Evolutionary conservation across 805 yeast species (phyloP), one percentile per base, ranked within the genome.

Genomic region (Candida xiaguanensis): DNA sequence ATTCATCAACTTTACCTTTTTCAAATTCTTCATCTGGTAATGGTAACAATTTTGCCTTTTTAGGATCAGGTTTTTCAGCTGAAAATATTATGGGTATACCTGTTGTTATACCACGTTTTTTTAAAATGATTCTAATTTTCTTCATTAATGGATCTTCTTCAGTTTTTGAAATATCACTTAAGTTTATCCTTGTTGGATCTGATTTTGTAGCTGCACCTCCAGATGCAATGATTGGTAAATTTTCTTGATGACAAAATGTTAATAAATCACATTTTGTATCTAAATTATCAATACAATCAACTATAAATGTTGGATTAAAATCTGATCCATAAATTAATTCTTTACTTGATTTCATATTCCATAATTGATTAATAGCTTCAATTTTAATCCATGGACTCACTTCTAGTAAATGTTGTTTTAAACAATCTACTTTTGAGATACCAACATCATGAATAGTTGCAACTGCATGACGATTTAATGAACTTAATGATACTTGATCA

Each of bases 121-220:
- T 84, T 50, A 93, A 72, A 52, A 89, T 76, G 51, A 95, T 75
- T 56, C 99, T 76, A 4, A 89, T 95, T 0, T 91, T 68, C 45
- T 95, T 77, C 11, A 96, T 86, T 42, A 93, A 69, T 5, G 97
- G 93, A 60, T 93, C 99, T 61, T 93, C 99, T 53, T 85, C 91
- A 0, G 99, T 86, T 38, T 76, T 77, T 24, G 95, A 81, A 39
- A 93, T 78, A 61, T 93, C 99, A 24, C 89, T 89, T 30, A 93
- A 74, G 56, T 88, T 85, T 41, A 93, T 78, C 53, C 98, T 72
- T 2, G 97, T 83, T 9, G 98, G 95, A 57, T 93, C 99, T 38
- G 95, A 83, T 59, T 93, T 93, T 50, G 96, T 84, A 4, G 96
- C 95, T 1, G 99, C 98, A 19, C 99, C 99, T 80, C 95, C 95